These are phyloP conservation scores for Ceratocystis albifundus DNA, from an alignment of 2,329 filamentous ascomycete species.

Conservation along the genomic window DNA sequence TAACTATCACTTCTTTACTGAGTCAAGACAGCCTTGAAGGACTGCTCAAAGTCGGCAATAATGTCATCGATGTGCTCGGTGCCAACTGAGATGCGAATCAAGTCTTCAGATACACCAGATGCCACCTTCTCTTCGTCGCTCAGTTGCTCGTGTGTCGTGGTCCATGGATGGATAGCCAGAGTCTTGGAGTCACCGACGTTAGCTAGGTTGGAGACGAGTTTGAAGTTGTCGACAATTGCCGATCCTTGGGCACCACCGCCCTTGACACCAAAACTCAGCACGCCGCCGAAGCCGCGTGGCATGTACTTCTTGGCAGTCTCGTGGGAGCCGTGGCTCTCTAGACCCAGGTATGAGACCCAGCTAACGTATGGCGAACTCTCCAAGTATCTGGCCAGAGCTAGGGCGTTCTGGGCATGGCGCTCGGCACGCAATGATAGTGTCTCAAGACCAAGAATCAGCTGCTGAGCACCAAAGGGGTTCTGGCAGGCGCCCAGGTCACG, in stretches of 20 bases:
- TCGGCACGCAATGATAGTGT: conserved; percentile 79
- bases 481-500: conserved; percentile 73
- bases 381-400: conserved; percentile 69
- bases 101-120: conserved; percentile 67
- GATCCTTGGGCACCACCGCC: conserved; percentile 73
- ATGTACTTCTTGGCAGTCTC: conserved; percentile 77
- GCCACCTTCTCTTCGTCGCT: conserved; percentile 65
- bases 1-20: not conserved
- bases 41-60: conserved; percentile 88
- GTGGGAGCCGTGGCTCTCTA: conserved; percentile 72
- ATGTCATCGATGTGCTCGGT: conserved; percentile 97
- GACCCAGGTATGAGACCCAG: conserved; percentile 90
- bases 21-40: conserved; percentile 50
- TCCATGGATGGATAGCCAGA: conserved; percentile 88
- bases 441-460: conserved; percentile 79
- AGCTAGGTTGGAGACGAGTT: conserved; percentile 87
- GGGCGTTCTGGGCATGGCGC: conserved; percentile 73
- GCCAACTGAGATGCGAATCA: conserved; percentile 89
- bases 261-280: conserved; percentile 87
- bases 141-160: conserved; percentile 88
- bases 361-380: conserved; percentile 71
- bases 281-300: conserved; percentile 71
- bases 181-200: conserved; percentile 97
- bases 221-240: conserved; percentile 85
- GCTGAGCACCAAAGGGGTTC: conserved; percentile 86